Conservation (phyloP, 148 eudicot species). For the Limonium bicolor region DNA sequence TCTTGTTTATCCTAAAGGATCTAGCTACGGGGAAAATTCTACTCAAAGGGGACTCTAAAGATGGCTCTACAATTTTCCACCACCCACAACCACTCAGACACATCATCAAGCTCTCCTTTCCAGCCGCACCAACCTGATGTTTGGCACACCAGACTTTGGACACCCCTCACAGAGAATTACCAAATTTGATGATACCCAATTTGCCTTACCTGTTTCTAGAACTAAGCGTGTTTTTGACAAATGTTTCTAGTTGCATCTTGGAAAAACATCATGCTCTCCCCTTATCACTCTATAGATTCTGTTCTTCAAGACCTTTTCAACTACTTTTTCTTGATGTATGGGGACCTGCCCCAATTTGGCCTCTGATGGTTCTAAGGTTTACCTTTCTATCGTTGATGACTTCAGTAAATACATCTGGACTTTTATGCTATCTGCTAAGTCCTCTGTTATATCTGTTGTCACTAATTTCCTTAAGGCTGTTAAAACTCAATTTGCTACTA, state of each 20-base stretch:
- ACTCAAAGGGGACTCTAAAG: neutral
- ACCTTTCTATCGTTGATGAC: neutral
- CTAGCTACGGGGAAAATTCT: neutral
- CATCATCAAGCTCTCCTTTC: too few species aligned
- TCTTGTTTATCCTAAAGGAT: neutral
- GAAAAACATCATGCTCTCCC: neutral
- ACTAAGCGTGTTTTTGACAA: neutral
- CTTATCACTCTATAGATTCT: too few species aligned
- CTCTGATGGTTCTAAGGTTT: neutral
- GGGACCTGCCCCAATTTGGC: neutral
- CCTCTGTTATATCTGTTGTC: neutral
- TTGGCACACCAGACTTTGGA: neutral
- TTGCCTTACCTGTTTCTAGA: too few species aligned
- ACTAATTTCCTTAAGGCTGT: neutral
- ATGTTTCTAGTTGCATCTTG: neutral
- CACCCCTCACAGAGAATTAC: neutral
- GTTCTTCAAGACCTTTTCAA: neutral
- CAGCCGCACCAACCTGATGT: too few species aligned
- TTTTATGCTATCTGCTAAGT: neutral
- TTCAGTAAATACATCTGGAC: neutral
- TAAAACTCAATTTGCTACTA: neutral
- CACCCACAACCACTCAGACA: neutral
- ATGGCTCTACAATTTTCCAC: neutral
- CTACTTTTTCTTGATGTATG: neutral
- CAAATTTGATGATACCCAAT: neutral